A percentile compares a stretch with the other conserved stretches of the same genome.
Evolutionary conservation across 345 rosid species (phyloP).

Genomic region (Schrenkiella parvula): DNA sequence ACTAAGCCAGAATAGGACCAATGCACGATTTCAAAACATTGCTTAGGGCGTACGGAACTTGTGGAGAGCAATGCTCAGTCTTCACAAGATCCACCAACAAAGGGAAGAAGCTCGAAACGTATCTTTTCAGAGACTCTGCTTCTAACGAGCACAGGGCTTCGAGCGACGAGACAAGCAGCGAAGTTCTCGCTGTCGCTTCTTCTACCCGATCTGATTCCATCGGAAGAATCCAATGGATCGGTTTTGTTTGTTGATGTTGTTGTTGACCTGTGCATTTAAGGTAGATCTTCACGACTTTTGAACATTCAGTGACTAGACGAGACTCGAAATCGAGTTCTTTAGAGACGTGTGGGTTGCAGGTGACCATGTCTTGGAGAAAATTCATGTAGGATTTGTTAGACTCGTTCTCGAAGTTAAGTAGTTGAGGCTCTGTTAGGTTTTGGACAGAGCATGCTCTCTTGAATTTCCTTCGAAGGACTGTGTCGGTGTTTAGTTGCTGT

Average conservation of each 20-base stretch:
- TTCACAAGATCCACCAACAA: slow-evolving; percentile 74
- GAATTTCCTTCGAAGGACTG: slow-evolving; percentile 52
- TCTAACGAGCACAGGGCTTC: slow-evolving; percentile 50
- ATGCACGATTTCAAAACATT: slow-evolving; percentile 73
- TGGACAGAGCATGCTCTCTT: slow-evolving; percentile 65
- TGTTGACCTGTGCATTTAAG: slow-evolving; percentile 45
- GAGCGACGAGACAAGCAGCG: slow-evolving; percentile 59
- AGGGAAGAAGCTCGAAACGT: slow-evolving; percentile 56
- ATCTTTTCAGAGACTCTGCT: slow-evolving; percentile 49
- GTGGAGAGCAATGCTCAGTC: slow-evolving; percentile 82
- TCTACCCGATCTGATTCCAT: slow-evolving; percentile 61
- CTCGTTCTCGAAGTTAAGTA: slow-evolving; percentile 85
- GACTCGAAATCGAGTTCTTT: slow-evolving; percentile 58
- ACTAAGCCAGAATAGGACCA: slow-evolving; percentile 53
- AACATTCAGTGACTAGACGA: slow-evolving; percentile 54
- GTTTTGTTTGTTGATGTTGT: slow-evolving; percentile 18
- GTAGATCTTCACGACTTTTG: slow-evolving; percentile 57
- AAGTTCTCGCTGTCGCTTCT: slow-evolving; percentile 74
- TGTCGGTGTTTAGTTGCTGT: slow-evolving; percentile 50
- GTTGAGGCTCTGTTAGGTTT: slow-evolving; percentile 72
- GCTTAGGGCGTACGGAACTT: slow-evolving; percentile 59
- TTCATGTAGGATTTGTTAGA: slow-evolving; percentile 61
- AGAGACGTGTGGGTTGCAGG: slow-evolving; percentile 38
- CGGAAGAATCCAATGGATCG: slow-evolving; percentile 63
- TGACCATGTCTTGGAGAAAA: slow-evolving; percentile 53